These are phyloP conservation scores for Gymnopus androsaceus DNA, from an alignment of 1,284 basidiomycete genomes.

Conservation along the genomic window DNA sequence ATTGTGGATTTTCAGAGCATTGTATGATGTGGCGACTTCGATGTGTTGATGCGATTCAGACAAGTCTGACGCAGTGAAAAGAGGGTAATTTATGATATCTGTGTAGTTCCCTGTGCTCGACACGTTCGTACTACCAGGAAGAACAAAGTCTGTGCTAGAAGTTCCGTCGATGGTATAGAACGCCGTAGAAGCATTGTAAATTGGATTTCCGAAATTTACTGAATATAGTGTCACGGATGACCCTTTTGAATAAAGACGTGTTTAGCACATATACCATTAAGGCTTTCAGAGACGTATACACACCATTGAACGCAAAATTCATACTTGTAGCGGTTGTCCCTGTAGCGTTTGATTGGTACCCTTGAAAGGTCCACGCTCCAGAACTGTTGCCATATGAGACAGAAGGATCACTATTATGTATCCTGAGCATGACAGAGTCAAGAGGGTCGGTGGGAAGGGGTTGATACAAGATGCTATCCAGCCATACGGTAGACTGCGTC, in stretches of 20 bases:
- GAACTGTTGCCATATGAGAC: constrained; percentile 1
- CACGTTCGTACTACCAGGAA: not conserved
- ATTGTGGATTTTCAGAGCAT: not conserved
- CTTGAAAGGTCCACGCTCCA: constrained; percentile 5
- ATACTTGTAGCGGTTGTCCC: not conserved
- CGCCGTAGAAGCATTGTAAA: not conserved
- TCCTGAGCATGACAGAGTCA: not conserved
- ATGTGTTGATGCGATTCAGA: not conserved
- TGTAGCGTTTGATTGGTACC: not conserved
- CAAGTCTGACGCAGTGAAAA: constrained; percentile 1
- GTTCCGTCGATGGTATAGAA: constrained; percentile 8
- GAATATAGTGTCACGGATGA: constrained; percentile 4
- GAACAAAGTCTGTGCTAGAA: not conserved
- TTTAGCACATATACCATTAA: not conserved
- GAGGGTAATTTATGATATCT: not conserved
- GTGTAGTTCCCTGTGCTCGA: not conserved
- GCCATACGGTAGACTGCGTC: not conserved
- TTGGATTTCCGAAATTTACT: not conserved
- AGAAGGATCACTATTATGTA: constrained; percentile 10
- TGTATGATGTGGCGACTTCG: constrained; percentile 6
- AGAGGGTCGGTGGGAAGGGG: not conserved
- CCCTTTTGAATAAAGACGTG: not conserved
- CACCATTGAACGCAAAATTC: constrained; percentile 6
- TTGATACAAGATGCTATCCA: constrained; percentile 4
- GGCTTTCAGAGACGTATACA: not conserved